Percentiles rank a stretch among this genome's conserved stretches.
Evolutionary conservation across 108 stramenopile genomes (phyloP).

Genomic region (Discostella pseudostelligera): DNA sequence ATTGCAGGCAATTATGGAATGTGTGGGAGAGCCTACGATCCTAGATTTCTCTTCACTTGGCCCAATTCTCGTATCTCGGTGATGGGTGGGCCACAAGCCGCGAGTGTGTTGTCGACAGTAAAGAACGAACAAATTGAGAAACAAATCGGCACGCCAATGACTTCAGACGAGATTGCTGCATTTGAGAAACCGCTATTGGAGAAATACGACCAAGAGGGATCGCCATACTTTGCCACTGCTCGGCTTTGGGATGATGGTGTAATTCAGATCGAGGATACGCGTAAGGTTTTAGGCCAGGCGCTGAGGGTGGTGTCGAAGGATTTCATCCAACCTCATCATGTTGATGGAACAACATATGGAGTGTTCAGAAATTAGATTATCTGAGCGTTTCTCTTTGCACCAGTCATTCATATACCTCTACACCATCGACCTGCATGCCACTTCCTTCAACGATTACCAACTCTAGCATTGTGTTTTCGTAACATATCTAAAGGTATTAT

Average conservation of each 20-base stretch:
- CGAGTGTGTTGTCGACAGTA: slow-evolving; percentile 93
- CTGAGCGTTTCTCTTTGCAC: too few species aligned
- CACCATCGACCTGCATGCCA: too few species aligned
- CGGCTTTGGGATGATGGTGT: slow-evolving; percentile 98
- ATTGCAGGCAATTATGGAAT: slow-evolving; percentile 90
- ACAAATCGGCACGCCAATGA: slow-evolving; percentile 54
- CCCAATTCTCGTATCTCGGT: slow-evolving; percentile 95
- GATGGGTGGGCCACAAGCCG: slow-evolving; percentile 99
- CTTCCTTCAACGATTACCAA: too few species aligned
- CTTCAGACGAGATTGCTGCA: slow-evolving; percentile 68
- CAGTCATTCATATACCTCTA: too few species aligned
- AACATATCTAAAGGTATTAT: too few species aligned
- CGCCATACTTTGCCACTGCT: slow-evolving; percentile 90
- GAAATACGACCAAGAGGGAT: slow-evolving; percentile 79
- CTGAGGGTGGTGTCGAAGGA: slow-evolving; percentile 74
- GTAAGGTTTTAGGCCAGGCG: slow-evolving; percentile 83
- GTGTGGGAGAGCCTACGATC: slow-evolving; percentile 95
- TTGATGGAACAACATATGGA: slow-evolving; percentile 36
- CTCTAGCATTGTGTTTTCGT: too few species aligned
- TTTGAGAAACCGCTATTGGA: slow-evolving; percentile 74
- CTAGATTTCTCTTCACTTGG: slow-evolving; percentile 97
- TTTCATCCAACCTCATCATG: slow-evolving; percentile 22
- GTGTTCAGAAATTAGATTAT: slow-evolving; percentile 45
- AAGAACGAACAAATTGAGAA: slow-evolving; percentile 80
- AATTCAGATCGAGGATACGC: slow-evolving; percentile 91